These are phyloP conservation scores for Sesbania bispinosa DNA, from an alignment of 306 rosid species.

Conservation along the genomic window DNA sequence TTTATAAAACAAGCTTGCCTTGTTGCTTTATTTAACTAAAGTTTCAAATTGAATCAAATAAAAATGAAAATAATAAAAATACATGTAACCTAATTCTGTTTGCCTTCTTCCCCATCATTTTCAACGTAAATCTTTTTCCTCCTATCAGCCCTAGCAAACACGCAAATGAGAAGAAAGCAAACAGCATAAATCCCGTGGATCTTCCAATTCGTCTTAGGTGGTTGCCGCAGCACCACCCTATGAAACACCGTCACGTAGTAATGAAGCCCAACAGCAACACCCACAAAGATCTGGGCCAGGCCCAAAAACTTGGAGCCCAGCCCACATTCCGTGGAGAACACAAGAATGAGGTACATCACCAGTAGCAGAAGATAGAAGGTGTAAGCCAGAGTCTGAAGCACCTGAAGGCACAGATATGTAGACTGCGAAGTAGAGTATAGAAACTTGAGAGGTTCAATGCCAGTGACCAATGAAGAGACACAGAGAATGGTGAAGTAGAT, in stretches of 20 bases:
- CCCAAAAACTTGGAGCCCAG: constrained; percentile 57
- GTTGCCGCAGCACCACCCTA: constrained; percentile 56
- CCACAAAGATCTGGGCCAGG: constrained; percentile 61
- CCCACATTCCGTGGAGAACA: constrained; percentile 64
- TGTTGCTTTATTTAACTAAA: neutral
- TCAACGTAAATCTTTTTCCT: too few relatives aligned
- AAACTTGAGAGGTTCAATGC: constrained; percentile 71
- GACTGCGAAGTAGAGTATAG: constrained; percentile 70
- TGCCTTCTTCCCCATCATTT: too few relatives aligned
- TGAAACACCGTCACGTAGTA: too few relatives aligned
- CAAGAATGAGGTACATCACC: constrained; percentile 62
- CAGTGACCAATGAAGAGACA: constrained; percentile 46
- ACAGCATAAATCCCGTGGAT: constrained; percentile 68
- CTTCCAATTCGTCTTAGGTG: constrained; percentile 81
- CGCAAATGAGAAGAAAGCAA: too few relatives aligned
- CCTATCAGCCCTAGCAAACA: too few relatives aligned
- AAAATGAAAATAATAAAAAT: too few relatives aligned
- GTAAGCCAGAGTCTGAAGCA: constrained; percentile 76
- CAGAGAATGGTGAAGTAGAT: constrained; percentile 83
- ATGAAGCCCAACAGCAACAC: constrained; percentile 66
- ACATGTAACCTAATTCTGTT: too few relatives aligned
- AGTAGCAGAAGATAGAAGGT: constrained; percentile 55
- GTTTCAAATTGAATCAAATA: neutral
- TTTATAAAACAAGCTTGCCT: neutral
- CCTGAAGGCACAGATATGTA: constrained; percentile 66